A percentile compares a stretch with the other conserved stretches of the same genome.
phyloP scores from a whole-genome alignment of 2,329 filamentous ascomycete genomes.

The Karstenula rhodostoma region DNA sequence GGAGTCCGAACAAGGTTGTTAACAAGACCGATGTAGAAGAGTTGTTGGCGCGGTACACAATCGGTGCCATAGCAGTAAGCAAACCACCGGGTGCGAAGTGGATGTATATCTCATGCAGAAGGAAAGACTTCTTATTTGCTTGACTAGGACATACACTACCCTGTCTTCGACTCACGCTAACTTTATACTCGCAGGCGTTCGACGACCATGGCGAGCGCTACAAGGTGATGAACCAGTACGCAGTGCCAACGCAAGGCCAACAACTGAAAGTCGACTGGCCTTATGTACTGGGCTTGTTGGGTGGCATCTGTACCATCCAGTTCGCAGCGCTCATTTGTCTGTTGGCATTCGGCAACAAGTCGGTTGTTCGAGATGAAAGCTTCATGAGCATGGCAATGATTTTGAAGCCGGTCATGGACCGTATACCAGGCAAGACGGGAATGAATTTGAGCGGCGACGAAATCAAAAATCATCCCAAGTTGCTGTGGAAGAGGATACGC shows the following conservation, averaged over 20 bases:
- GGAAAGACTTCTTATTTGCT: no score
- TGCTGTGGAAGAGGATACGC: conserved; percentile 37
- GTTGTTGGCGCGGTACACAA: conserved; percentile 38
- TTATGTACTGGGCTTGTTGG: conserved; percentile 32
- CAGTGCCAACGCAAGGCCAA: conserved; percentile 34
- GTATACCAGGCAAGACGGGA: conserved; percentile 29
- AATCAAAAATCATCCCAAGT: conserved; percentile 36
- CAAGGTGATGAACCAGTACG: conserved; percentile 27
- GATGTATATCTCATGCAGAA: no score
- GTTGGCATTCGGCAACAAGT: conserved; percentile 36
- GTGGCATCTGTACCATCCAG: conserved; percentile 38
- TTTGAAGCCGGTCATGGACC: conserved; percentile 36
- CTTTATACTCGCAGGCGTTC: no score
- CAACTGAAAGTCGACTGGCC: conserved; percentile 41
- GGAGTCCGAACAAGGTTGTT: conserved; percentile 32
- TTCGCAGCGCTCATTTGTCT: conserved; percentile 29
- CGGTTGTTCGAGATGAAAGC: conserved; percentile 43
- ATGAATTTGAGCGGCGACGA: conserved; percentile 41
- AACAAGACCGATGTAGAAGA: conserved; percentile 25
- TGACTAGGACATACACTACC: no score
- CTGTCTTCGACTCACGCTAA: no score
- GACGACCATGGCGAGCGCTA: conserved; percentile 44
- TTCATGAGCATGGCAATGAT: conserved; percentile 45
- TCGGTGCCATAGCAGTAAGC: conserved; percentile 42
- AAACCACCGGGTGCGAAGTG: no score